Evolutionary conservation across 257 asterid genomes (phyloP).

Genomic region (Apocynum venetum): DNA sequence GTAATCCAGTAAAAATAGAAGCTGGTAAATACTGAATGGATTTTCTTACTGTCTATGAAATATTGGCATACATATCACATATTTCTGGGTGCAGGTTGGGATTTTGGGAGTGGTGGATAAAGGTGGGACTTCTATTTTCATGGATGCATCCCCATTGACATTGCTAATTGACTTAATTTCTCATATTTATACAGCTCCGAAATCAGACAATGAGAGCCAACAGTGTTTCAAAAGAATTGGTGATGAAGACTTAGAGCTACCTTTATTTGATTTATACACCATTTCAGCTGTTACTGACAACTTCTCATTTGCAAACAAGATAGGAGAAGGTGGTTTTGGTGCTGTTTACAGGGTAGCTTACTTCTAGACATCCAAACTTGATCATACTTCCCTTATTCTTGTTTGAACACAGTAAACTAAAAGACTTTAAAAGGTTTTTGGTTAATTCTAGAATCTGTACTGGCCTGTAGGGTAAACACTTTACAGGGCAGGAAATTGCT

Average conservation of each 20-base stretch:
- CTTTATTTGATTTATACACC: conserved; percentile 32
- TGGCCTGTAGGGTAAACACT: conserved; percentile 16
- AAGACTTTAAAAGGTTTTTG: not conserved
- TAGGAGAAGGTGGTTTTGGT: conserved; percentile 56
- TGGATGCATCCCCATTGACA: not conserved
- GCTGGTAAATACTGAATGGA: no score
- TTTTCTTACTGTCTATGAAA: no score
- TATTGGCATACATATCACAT: no score
- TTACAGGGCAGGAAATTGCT: conserved; percentile 22
- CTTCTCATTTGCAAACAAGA: conserved; percentile 28
- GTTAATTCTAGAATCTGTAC: not conserved
- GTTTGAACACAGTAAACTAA: not conserved
- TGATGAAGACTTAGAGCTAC: conserved; percentile 36
- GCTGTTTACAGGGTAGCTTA: conserved; percentile 34
- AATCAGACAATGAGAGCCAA: not conserved
- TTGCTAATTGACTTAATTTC: not conserved
- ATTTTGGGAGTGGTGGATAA: not conserved
- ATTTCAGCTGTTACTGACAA: conserved; percentile 35
- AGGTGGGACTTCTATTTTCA: not conserved
- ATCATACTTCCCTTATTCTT: not conserved
- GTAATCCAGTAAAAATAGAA: no score
- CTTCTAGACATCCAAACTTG: not conserved
- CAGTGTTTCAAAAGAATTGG: conserved; percentile 11
- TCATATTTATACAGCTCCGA: not conserved
- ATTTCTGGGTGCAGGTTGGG: not conserved